phyloP scores from a whole-genome alignment of 2,329 filamentous ascomycete species.

The Microthyrium microscopicum region DNA sequence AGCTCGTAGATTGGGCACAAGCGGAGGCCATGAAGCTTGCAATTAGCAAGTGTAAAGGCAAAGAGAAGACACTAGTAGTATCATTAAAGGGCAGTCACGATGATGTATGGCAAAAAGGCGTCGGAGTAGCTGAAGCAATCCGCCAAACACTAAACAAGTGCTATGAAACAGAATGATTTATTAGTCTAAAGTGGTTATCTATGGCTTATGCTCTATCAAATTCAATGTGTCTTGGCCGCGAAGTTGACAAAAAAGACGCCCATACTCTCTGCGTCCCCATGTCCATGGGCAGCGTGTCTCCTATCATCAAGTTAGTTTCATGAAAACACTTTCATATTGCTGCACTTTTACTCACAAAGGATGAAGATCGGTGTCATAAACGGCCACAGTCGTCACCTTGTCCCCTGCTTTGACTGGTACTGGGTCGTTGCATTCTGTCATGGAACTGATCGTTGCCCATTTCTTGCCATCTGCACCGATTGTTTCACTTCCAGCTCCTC shows the following conservation, averaged over 20 bases:
- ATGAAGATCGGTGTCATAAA: slow-evolving; percentile 3
- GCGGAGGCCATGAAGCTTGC: slow-evolving; percentile 40
- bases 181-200: too few relatives aligned
- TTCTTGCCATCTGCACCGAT: not conserved
- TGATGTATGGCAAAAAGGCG: slow-evolving; percentile 44
- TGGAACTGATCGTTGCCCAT: not conserved
- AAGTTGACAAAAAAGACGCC: too few relatives aligned
- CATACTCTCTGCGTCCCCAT: too few relatives aligned
- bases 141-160: too few relatives aligned
- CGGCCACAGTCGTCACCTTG: slow-evolving; percentile 1
- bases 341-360: slow-evolving; percentile 2
- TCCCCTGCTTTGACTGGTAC: not conserved
- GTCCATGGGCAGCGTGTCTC: too few relatives aligned
- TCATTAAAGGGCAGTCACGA: slow-evolving; percentile 41
- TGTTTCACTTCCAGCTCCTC: not conserved
- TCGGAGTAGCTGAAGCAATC: slow-evolving; percentile 3
- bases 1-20: slow-evolving; percentile 38
- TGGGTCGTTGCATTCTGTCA: not conserved
- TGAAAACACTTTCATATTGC: too few relatives aligned
- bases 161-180: too few relatives aligned
- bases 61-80: slow-evolving; percentile 17
- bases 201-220: too few relatives aligned
- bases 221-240: too few relatives aligned
- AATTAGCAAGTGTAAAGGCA: slow-evolving; percentile 27
- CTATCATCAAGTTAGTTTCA: too few relatives aligned